Conservation (phyloP, 1,284 basidiomycete genomes). For the Takashimella koratensis region DNA sequence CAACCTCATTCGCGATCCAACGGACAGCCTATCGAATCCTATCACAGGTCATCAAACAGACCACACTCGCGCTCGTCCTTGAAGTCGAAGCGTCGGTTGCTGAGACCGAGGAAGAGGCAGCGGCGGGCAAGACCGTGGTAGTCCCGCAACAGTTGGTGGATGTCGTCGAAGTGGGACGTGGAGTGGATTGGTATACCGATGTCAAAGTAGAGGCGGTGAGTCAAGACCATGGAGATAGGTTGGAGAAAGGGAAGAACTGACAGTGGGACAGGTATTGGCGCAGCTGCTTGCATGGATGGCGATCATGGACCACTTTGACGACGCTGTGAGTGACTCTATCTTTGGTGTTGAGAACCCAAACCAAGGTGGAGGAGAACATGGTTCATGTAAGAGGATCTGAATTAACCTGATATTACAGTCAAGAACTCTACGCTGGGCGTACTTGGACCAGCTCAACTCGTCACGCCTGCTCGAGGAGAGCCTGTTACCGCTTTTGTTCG, state of each 20-base stretch:
- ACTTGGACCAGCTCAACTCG: constrained; percentile 78
- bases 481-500: constrained; percentile 74
- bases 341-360: not conserved
- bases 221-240: not conserved
- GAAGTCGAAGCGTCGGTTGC: constrained; percentile 61
- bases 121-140: constrained; percentile 46
- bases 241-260: too few relatives aligned
- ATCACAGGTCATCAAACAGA: constrained; percentile 28
- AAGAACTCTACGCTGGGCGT: constrained; percentile 53
- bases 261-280: constrained; percentile 17
- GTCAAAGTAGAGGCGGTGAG: constrained; percentile 42
- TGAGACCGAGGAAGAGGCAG: constrained; percentile 41
- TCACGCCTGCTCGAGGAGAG: constrained; percentile 60
- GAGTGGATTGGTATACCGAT: constrained; percentile 46
- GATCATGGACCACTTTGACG: constrained; percentile 77
- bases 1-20: constrained; percentile 33
- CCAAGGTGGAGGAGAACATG: too few relatives aligned
- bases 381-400: too few relatives aligned
- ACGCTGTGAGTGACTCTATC: constrained; percentile 61
- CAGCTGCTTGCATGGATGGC: constrained; percentile 87
- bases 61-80: constrained; percentile 60
- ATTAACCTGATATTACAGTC: constrained; percentile 30
- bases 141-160: constrained; percentile 66
- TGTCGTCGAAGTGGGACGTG: constrained; percentile 57
- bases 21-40: constrained; percentile 40